phyloP scores from a whole-genome alignment of 2,329 filamentous ascomycete species.

The Fusarium fracticaudum region DNA sequence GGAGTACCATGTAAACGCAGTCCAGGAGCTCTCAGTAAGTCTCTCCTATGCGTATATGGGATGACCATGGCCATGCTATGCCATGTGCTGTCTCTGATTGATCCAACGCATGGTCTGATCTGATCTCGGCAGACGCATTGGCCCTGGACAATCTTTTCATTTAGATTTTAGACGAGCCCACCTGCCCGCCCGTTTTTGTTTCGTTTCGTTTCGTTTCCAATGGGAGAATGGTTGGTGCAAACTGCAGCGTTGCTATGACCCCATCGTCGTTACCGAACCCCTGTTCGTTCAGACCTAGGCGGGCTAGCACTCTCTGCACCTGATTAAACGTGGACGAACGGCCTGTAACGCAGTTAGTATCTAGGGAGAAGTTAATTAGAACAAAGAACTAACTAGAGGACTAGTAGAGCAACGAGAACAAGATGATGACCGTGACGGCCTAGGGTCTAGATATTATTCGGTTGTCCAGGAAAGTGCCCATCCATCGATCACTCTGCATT shows the following conservation, averaged over 20 bases:
- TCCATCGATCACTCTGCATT: constrained; percentile 18
- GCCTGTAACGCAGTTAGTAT: constrained; percentile 10
- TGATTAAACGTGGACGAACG: constrained; percentile 21
- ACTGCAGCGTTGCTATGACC: neutral
- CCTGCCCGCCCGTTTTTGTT: constrained; percentile 29
- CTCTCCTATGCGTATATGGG: neutral
- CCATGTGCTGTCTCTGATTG: constrained; percentile 14
- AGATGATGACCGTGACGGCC: neutral
- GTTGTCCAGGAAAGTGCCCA: constrained; percentile 10
- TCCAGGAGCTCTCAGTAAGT: neutral
- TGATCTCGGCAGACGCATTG: constrained; percentile 18
- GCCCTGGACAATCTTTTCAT: constrained; percentile 4
- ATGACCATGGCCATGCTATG: constrained; percentile 4
- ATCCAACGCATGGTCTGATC: constrained; percentile 29
- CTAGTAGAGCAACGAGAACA: neutral
- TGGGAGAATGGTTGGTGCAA: neutral
- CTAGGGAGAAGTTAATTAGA: neutral
- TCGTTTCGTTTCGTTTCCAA: constrained; percentile 34
- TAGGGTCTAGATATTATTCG: neutral
- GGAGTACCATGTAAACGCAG: neutral
- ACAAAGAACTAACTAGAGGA: neutral
- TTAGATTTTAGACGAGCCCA: constrained; percentile 15
- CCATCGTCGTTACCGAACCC: constrained; percentile 5
- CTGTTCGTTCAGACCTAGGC: constrained; percentile 6
- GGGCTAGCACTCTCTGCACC: constrained; percentile 28